phyloP scores from a whole-genome alignment of 179 eudicot genomes.

The Beta corolliflora region DNA sequence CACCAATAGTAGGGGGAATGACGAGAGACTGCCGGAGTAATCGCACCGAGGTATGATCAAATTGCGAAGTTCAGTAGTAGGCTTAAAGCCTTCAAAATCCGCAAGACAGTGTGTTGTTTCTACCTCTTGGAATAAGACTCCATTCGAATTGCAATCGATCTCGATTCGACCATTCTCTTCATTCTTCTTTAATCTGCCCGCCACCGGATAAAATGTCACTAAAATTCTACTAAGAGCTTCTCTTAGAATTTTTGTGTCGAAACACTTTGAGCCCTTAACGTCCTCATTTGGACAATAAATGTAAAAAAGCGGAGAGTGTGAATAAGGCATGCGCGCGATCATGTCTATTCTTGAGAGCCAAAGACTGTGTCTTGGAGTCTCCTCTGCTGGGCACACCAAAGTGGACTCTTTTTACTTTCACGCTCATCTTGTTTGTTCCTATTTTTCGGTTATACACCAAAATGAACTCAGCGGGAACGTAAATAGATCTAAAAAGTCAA shows the following conservation, averaged over 20 bases:
- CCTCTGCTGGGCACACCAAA: no score
- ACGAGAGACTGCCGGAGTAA: neutral
- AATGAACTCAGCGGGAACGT: no score
- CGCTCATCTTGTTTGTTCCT: no score
- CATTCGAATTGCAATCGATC: conserved; percentile 14
- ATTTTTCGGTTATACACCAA: no score
- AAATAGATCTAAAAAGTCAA: no score
- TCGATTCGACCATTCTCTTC: neutral
- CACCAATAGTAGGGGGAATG: neutral
- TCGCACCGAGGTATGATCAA: neutral
- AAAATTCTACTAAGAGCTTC: conserved; percentile 1
- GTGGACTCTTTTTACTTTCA: no score
- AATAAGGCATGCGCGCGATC: neutral
- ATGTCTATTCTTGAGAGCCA: conserved; percentile 12
- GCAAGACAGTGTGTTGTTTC: conserved; percentile 1
- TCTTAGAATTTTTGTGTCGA: neutral
- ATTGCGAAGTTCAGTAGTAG: neutral
- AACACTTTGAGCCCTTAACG: no score
- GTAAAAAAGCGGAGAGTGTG: neutral
- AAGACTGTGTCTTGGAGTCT: neutral
- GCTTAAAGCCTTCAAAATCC: conserved; percentile 6
- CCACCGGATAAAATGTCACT: conserved; percentile 15
- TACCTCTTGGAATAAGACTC: conserved; percentile 1
- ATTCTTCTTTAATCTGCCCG: neutral
- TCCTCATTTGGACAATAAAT: neutral